Evolutionary conservation across 495 filamentous ascomycete genomes (phyloP).

Genomic region (Talaromyces liani): DNA sequence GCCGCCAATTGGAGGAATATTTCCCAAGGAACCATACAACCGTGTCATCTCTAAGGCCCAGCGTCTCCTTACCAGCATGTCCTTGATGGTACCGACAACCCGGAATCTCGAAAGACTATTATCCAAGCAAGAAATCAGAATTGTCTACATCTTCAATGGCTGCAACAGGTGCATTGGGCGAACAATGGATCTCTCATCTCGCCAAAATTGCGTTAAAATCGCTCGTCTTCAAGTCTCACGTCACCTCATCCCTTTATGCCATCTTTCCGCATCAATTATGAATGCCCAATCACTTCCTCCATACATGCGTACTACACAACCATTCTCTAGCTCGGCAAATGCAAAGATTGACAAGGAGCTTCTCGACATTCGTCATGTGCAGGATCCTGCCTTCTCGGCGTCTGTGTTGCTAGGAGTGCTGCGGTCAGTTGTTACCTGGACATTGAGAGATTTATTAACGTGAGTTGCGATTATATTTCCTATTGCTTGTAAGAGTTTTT

Average conservation of each 20-base stretch:
- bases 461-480: background rate
- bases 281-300: conserved; percentile 54
- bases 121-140: conserved; percentile 10
- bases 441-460: conserved; percentile 16
- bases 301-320: conserved; percentile 46
- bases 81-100: conserved; percentile 52
- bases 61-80: conserved; percentile 55
- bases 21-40: conserved; percentile 26
- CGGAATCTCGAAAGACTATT: conserved; percentile 19
- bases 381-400: conserved; percentile 64
- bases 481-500: background rate
- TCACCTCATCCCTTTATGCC: conserved; percentile 54
- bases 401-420: conserved; percentile 72
- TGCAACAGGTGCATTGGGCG: conserved; percentile 6
- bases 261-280: conserved; percentile 57
- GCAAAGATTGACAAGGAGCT: conserved; percentile 45
- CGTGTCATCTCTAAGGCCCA: conserved; percentile 26
- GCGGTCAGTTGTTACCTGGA: conserved; percentile 44
- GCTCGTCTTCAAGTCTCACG: conserved; percentile 50
- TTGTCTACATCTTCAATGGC: background rate
- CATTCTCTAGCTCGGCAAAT: conserved; percentile 49
- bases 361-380: conserved; percentile 55
- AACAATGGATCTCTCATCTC: conserved; percentile 21
- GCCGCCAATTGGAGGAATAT: conserved; percentile 30
- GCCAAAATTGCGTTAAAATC: conserved; percentile 25